These are phyloP conservation scores for Salix dunnii DNA, from an alignment of 345 rosid species.

Conservation along the genomic window DNA sequence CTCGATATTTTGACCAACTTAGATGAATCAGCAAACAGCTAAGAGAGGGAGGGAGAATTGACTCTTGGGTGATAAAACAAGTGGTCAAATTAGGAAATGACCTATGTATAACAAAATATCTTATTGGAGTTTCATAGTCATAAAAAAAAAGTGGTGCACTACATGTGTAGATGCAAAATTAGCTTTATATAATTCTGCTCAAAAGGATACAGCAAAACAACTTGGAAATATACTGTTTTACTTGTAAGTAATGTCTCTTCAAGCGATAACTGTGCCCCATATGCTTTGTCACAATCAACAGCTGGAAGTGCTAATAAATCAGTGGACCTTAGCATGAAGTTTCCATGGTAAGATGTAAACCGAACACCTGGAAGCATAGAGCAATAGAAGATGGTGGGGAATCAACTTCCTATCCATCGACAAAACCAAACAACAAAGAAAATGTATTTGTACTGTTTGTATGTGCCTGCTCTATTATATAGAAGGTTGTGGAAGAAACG, in stretches of 20 bases:
- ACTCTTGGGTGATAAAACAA: neutral
- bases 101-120: neutral
- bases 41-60: neutral
- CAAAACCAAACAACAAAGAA: neutral
- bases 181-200: neutral
- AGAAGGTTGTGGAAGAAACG: neutral
- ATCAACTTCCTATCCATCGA: slow-evolving; percentile 2
- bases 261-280: slow-evolving; percentile 84
- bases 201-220: slow-evolving; percentile 96
- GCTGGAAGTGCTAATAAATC: slow-evolving; percentile 96
- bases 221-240: slow-evolving; percentile 95
- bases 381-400: neutral
- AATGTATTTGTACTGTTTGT: neutral
- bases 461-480: neutral
- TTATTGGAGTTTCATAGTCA: neutral
- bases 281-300: slow-evolving; percentile 98
- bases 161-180: neutral
- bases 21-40: neutral
- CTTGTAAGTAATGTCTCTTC: slow-evolving; percentile 93
- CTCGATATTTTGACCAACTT: neutral
- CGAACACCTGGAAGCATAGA: slow-evolving; percentile 65
- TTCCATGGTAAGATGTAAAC: slow-evolving; percentile 91
- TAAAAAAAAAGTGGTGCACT: neutral
- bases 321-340: slow-evolving; percentile 96
- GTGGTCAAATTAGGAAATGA: neutral